Evolutionary conservation across 169 alveolate species (phyloP).

Genomic region (Babesia sp.): DNA sequence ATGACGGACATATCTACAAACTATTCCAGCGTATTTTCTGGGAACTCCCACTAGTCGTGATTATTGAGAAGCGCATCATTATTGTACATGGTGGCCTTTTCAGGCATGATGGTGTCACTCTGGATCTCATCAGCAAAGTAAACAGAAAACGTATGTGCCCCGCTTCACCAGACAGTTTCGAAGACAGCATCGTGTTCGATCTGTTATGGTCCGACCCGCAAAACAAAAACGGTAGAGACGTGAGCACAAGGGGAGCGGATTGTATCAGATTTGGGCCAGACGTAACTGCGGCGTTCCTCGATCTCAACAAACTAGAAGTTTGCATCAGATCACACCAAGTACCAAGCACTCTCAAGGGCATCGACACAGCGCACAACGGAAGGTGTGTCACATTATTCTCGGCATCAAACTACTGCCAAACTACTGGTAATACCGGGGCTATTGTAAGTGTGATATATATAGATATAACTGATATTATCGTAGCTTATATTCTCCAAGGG

Average conservation of each 20-base stretch:
- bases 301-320: constrained; percentile 82
- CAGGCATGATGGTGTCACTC: constrained; percentile 83
- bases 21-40: constrained; percentile 84
- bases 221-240: constrained; percentile 79
- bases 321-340: constrained; percentile 90
- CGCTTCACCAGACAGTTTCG: constrained; percentile 80
- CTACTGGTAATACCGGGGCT: constrained; percentile 87
- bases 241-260: constrained; percentile 86
- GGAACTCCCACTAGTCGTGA: constrained; percentile 82
- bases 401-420: constrained; percentile 90
- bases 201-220: constrained; percentile 91
- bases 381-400: constrained; percentile 86
- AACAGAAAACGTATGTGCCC: constrained; percentile 86
- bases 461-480: neutral
- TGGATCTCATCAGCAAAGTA: constrained; percentile 79
- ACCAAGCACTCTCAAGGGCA: constrained; percentile 86
- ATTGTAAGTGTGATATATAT: constrained; percentile 29
- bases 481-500: constrained; percentile 77
- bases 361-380: constrained; percentile 85
- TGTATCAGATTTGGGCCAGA: constrained; percentile 91
- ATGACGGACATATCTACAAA: constrained; percentile 85
- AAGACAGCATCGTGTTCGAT: constrained; percentile 87
- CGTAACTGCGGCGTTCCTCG: constrained; percentile 83
- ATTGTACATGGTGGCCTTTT: constrained; percentile 90
- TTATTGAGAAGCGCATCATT: constrained; percentile 82